Evolutionary conservation across 2,329 filamentous ascomycete genomes (phyloP).

Genomic region (Cordyceps fumosorosea): DNA sequence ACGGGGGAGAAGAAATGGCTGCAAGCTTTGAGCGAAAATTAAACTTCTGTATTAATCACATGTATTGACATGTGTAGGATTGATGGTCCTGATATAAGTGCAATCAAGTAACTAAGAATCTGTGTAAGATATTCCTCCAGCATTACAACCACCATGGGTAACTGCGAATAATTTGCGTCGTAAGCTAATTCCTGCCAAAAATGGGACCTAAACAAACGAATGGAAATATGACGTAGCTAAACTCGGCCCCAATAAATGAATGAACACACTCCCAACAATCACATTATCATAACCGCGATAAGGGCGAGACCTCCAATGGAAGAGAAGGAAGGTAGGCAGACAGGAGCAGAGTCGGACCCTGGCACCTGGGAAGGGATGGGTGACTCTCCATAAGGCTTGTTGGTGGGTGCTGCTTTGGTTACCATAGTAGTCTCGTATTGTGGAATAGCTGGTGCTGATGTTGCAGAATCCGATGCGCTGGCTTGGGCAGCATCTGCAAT

Average conservation of each 20-base stretch:
- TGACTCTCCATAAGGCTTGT: constrained; percentile 17
- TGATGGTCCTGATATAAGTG: constrained; percentile 7
- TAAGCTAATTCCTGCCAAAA: constrained; percentile 15
- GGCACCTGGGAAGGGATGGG: constrained; percentile 22
- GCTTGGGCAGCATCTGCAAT: constrained; percentile 14
- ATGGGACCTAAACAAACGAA: constrained; percentile 15
- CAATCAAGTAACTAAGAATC: constrained; percentile 14
- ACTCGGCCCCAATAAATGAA: constrained; percentile 13
- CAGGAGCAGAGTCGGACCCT: constrained; percentile 21
- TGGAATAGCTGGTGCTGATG: constrained; percentile 11
- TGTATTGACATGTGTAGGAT: neutral
- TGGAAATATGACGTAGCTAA: constrained; percentile 14
- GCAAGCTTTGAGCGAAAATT: neutral
- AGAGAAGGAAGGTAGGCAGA: constrained; percentile 18
- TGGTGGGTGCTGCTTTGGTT: constrained; percentile 18
- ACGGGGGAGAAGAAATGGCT: neutral
- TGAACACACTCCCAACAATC: constrained; percentile 2
- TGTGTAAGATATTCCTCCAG: constrained; percentile 4
- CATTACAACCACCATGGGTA: constrained; percentile 9
- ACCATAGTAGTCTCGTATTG: constrained; percentile 20
- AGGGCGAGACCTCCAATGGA: constrained; percentile 22
- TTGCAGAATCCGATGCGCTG: neutral
- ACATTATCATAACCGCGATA: constrained; percentile 22
- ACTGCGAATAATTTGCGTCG: constrained; percentile 7
- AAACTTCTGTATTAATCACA: neutral